phyloP scores from a whole-genome alignment of 129 eudicot species.

The Flaveria bidentis region DNA sequence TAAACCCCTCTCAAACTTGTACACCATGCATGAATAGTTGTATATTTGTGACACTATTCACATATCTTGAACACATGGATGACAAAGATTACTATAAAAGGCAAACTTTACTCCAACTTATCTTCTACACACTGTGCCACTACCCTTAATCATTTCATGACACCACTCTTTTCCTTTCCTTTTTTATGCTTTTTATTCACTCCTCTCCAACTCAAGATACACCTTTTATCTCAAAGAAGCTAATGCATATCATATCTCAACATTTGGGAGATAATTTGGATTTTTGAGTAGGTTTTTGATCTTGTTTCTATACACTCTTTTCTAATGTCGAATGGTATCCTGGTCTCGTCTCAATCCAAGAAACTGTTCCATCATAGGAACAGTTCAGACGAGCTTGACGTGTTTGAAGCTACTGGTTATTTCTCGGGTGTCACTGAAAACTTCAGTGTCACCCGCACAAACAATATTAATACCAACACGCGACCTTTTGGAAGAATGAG shows the following conservation, averaged over 20 bases:
- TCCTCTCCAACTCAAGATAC: slow-evolving; percentile 24
- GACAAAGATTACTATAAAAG: slow-evolving; percentile 32
- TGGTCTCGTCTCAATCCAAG: slow-evolving; percentile 34
- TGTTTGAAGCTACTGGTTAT: slow-evolving; percentile 81
- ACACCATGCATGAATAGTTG: slow-evolving; percentile 19
- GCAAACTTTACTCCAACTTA: slow-evolving; percentile 34
- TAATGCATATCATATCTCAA: slow-evolving; percentile 4
- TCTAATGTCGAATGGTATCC: slow-evolving; percentile 38
- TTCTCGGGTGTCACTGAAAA: slow-evolving; percentile 57
- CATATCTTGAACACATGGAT: slow-evolving; percentile 27
- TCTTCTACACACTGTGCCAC: slow-evolving; percentile 26
- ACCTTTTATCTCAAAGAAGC: slow-evolving; percentile 23
- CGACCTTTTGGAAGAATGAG: slow-evolving; percentile 57
- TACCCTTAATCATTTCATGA: slow-evolving; percentile 40
- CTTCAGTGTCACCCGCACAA: slow-evolving; percentile 18
- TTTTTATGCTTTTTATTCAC: slow-evolving; percentile 32
- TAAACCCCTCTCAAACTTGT: slow-evolving; percentile 13
- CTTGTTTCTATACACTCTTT: slow-evolving; percentile 23
- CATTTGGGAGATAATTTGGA: slow-evolving; percentile 20
- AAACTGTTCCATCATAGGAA: slow-evolving; percentile 47
- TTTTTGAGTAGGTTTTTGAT: slow-evolving; percentile 24
- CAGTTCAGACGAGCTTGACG: slow-evolving; percentile 83
- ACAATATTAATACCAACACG: slow-evolving; percentile 18
- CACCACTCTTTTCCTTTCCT: slow-evolving; percentile 19
- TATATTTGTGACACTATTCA: slow-evolving; percentile 11